phyloP scores from a whole-genome alignment of 2,329 filamentous ascomycete species.

The Penicillium corylophilum region DNA sequence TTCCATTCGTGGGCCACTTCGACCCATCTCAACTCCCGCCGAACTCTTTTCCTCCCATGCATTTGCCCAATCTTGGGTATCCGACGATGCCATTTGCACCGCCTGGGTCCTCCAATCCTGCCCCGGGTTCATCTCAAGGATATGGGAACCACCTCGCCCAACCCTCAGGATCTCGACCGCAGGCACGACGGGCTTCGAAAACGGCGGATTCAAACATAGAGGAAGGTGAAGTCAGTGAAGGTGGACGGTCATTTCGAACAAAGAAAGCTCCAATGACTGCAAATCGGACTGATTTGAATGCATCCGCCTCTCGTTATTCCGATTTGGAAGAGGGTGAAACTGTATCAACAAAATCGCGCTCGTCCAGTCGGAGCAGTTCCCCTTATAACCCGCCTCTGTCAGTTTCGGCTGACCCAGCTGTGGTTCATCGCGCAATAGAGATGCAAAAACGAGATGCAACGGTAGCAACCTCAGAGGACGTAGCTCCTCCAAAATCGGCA shows the following conservation, averaged over 20 bases:
- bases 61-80: slow-evolving; percentile 23
- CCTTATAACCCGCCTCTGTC: slow-evolving; percentile 37
- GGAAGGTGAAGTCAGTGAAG: slow-evolving; percentile 76
- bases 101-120: slow-evolving; percentile 13
- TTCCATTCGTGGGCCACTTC: slow-evolving; percentile 34
- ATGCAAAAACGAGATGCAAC: slow-evolving; percentile 8
- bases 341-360: slow-evolving; percentile 17
- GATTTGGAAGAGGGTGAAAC: slow-evolving; percentile 30
- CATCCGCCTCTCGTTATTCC: slow-evolving; percentile 5
- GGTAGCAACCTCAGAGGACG: background rate
- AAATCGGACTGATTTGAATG: background rate
- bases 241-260: slow-evolving; percentile 16
- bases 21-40: slow-evolving; percentile 31
- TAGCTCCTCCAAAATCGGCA: slow-evolving; percentile 22
- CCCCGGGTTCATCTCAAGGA: background rate
- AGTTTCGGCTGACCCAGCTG: slow-evolving; percentile 21
- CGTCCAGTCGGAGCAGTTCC: slow-evolving; percentile 32
- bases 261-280: background rate
- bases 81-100: slow-evolving; percentile 19
- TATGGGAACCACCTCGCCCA: slow-evolving; percentile 1
- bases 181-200: slow-evolving; percentile 25
- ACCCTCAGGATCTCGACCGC: background rate
- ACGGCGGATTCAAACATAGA: slow-evolving; percentile 53
- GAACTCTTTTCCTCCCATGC: slow-evolving; percentile 35
- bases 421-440: slow-evolving; percentile 12